Conservation (phyloP, 2,329 filamentous ascomycete species). For the Phaeosphaeria sp. region DNA sequence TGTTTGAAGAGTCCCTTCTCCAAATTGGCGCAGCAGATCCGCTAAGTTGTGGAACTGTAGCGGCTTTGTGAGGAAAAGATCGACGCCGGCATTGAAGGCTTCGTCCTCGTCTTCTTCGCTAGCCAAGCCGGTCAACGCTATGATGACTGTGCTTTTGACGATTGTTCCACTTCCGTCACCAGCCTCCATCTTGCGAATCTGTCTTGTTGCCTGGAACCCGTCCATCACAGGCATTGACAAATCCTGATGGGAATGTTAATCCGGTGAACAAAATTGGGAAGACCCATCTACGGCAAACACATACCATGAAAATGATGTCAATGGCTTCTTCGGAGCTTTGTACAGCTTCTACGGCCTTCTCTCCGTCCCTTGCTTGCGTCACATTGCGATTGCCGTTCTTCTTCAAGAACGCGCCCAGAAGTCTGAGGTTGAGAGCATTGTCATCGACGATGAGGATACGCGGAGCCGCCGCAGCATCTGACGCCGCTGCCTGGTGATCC, state of each 20-base stretch:
- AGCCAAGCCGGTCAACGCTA: background rate
- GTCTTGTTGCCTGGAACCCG: background rate
- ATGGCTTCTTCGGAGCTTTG: too few species aligned
- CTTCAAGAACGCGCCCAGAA: background rate
- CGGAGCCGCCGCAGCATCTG: background rate
- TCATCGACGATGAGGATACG: background rate
- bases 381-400: too few species aligned
- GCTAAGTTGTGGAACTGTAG: too few species aligned
- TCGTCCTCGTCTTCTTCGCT: background rate
- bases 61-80: background rate
- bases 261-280: too few species aligned
- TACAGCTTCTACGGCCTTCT: too few species aligned
- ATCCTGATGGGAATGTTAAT: background rate
- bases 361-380: too few species aligned
- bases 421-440: background rate
- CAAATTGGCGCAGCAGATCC: too few species aligned
- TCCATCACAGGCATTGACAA: background rate
- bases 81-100: background rate
- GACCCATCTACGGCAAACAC: too few species aligned
- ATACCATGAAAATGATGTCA: background rate
- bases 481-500: too few species aligned
- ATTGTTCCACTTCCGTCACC: constrained; percentile 3
- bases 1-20: too few species aligned
- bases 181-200: background rate
- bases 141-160: background rate